A percentile compares a stretch with the other conserved stretches of the same genome.
phyloP scores from a whole-genome alignment of 139 green algal species.

The Coccomyxa sp. region DNA sequence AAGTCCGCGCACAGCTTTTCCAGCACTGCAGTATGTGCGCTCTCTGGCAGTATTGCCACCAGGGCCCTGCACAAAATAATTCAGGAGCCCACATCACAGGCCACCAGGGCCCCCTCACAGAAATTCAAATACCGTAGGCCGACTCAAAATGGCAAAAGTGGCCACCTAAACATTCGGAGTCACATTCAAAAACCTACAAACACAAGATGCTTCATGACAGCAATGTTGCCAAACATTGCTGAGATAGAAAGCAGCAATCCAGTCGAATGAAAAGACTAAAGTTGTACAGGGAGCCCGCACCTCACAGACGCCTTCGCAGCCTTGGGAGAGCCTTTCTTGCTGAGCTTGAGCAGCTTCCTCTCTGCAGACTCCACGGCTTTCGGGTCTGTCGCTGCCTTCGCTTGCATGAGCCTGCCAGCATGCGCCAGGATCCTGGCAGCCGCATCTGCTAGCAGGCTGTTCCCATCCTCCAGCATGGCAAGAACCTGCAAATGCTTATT shows the following conservation, averaged over 20 bases:
- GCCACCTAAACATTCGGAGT: too few species aligned
- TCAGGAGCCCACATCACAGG: not conserved
- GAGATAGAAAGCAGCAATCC: too few species aligned
- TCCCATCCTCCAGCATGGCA: not conserved
- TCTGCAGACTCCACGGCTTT: too few species aligned
- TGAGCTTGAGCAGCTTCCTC: conserved; percentile 15
- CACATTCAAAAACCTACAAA: too few species aligned
- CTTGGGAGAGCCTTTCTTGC: conserved; percentile 28
- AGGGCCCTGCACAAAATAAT: conserved; percentile 16
- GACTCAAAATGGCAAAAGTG: too few species aligned
- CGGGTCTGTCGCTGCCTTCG: too few species aligned
- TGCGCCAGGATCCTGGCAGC: conserved; percentile 2
- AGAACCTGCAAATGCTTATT: not conserved
- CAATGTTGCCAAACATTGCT: too few species aligned
- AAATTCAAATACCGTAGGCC: too few species aligned
- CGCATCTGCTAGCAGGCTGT: conserved; percentile 5
- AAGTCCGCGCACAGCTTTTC: conserved; percentile 31
- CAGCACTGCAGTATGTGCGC: conserved; percentile 10
- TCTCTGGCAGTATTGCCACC: conserved; percentile 18
- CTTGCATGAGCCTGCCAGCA: not conserved
- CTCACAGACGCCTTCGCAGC: conserved; percentile 45
- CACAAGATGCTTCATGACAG: too few species aligned
- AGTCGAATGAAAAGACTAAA: too few species aligned
- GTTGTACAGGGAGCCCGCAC: not conserved
- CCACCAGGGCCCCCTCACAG: too few species aligned